These are phyloP conservation scores for Magnusiomyces sp. DNA, from an alignment of 1,139 yeast genomes.

Conservation along the genomic window DNA sequence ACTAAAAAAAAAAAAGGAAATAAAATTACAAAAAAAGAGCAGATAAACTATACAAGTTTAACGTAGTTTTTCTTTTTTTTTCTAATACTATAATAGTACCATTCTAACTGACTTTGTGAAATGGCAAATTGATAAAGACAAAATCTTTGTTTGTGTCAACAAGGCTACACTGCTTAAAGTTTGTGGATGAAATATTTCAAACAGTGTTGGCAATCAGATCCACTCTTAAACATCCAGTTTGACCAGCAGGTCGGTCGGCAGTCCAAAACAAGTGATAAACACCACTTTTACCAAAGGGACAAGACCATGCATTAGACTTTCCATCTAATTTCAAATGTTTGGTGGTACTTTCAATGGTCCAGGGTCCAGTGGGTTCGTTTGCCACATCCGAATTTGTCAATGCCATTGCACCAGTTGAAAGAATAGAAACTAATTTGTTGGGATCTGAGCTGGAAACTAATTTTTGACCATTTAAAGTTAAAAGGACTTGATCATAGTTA, in stretches of 20 bases:
- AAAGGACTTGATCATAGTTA: no score
- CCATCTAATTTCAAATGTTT: slow-evolving; percentile 1
- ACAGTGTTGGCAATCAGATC: background rate
- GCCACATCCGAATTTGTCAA: background rate
- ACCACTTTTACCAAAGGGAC: slow-evolving; percentile 6
- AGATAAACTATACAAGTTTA: background rate
- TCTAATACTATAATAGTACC: no score
- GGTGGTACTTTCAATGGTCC: background rate
- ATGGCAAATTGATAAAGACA: no score
- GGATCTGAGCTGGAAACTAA: no score
- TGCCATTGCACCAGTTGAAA: background rate
- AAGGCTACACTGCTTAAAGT: no score
- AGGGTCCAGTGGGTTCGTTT: background rate
- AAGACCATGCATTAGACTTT: slow-evolving; percentile 8
- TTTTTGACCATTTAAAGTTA: no score
- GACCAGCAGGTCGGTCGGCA: slow-evolving; percentile 3
- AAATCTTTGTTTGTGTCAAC: no score
- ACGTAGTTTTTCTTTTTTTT: background rate
- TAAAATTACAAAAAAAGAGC: background rate
- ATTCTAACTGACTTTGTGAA: no score
- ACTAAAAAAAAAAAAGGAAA: background rate
- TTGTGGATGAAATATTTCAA: no score
- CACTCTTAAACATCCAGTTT: slow-evolving; percentile 7
- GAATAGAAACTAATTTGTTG: background rate
- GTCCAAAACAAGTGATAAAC: slow-evolving; percentile 9